Percentiles rank a stretch among this genome's conserved stretches.
These are phyloP conservation scores for Verticillium isaacii DNA, from an alignment of 2,329 filamentous ascomycete species.

Conservation along the genomic window DNA sequence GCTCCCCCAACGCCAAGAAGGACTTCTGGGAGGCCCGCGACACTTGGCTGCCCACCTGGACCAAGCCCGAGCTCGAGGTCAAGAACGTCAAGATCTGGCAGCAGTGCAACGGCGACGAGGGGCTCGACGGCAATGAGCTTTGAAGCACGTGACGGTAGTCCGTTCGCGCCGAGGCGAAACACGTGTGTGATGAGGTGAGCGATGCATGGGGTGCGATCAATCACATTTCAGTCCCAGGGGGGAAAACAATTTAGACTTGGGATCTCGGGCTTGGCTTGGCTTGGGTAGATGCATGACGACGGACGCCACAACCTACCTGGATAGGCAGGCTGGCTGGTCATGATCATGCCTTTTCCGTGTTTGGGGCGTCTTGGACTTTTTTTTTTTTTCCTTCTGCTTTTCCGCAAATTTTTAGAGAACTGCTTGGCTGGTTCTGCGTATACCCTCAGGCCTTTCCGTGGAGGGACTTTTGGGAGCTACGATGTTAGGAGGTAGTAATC, in stretches of 20 bases:
- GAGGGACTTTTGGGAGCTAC: background rate
- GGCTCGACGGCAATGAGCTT: slow-evolving; percentile 20
- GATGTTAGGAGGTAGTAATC: background rate
- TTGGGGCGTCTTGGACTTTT: background rate
- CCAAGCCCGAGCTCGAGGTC: slow-evolving; percentile 61
- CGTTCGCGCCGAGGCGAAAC: background rate
- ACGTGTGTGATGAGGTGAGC: background rate
- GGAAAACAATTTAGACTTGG: background rate
- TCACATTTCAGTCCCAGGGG: background rate
- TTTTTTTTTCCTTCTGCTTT: background rate
- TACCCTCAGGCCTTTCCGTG: background rate
- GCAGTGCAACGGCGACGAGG: slow-evolving; percentile 60
- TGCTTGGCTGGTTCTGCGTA: background rate
- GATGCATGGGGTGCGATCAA: background rate
- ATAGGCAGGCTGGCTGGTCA: background rate
- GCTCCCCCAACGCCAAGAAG: slow-evolving; percentile 57
- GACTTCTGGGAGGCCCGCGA: slow-evolving; percentile 72
- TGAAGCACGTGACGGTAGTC: slow-evolving; percentile 16
- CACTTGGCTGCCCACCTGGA: slow-evolving; percentile 69
- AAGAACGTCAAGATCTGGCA: slow-evolving; percentile 68
- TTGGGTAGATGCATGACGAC: background rate
- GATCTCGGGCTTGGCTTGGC: background rate
- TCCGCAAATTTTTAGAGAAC: background rate
- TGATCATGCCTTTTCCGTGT: background rate
- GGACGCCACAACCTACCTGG: background rate